Conservation (phyloP, 805 yeast genomes). For the Lipomyces chichibuensis region DNA sequence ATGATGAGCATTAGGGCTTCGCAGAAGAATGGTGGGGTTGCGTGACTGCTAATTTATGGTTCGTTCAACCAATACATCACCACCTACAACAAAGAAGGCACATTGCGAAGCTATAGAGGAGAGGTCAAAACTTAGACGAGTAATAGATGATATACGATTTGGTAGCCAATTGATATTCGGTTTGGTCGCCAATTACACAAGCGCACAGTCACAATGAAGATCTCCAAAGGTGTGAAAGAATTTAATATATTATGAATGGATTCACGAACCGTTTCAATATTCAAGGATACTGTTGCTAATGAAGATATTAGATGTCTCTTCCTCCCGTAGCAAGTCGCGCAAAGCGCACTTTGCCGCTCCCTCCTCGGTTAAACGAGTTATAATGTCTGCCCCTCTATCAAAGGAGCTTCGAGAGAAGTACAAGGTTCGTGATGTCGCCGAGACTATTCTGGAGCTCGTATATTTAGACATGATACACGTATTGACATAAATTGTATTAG, state of each 20-base stretch:
- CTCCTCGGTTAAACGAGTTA: conserved; percentile 89
- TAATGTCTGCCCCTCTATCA: conserved; percentile 98
- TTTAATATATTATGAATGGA: neutral
- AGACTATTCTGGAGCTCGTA: neutral
- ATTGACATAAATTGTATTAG: conserved; percentile 10
- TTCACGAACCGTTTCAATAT: neutral
- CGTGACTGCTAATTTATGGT: too few species aligned
- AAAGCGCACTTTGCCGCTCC: conserved; percentile 99
- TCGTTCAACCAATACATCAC: too few species aligned
- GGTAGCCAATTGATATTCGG: neutral
- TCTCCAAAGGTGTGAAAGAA: conserved; percentile 26
- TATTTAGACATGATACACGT: neutral
- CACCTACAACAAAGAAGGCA: too few species aligned
- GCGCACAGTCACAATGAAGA: conserved; percentile 30
- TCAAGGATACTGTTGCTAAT: conserved; percentile 10
- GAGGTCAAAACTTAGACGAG: neutral
- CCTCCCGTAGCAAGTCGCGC: conserved; percentile 99
- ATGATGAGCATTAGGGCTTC: too few species aligned
- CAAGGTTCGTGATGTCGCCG: conserved; percentile 50
- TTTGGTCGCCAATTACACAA: conserved; percentile 2
- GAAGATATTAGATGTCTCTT: conserved; percentile 81
- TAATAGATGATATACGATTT: neutral
- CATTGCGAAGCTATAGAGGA: neutral
- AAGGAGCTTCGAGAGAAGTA: conserved; percentile 98
- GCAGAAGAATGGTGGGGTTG: too few species aligned